phyloP scores from a whole-genome alignment of 2,329 filamentous ascomycete species.

The Aureobasidium sp. region DNA sequence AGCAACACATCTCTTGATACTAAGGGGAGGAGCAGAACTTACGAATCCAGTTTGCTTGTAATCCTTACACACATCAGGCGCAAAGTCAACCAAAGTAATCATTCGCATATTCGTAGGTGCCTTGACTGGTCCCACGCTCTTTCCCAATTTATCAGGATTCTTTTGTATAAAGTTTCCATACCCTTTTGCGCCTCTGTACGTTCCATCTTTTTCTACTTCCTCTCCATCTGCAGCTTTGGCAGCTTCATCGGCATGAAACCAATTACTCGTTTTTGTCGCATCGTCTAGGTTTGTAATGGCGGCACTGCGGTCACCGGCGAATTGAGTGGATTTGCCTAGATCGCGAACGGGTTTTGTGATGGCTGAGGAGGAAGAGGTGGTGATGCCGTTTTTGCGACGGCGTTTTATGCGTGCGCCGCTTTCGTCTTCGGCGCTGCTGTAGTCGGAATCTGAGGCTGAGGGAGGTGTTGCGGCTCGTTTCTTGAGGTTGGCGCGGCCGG shows the following conservation, averaged over 20 bases:
- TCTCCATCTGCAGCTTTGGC: constrained; percentile 15
- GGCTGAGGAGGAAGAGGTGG: constrained; percentile 50
- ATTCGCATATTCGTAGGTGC: constrained; percentile 83
- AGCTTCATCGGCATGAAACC: constrained; percentile 66
- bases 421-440: constrained; percentile 64
- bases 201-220: constrained; percentile 44
- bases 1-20: background rate
- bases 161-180: constrained; percentile 69
- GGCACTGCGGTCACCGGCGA: constrained; percentile 51
- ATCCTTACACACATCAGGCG: constrained; percentile 92
- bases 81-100: constrained; percentile 83
- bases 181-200: constrained; percentile 67
- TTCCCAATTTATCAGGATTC: constrained; percentile 60
- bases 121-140: constrained; percentile 74
- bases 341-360: constrained; percentile 26
- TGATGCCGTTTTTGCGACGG: constrained; percentile 58
- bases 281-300: constrained; percentile 65
- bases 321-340: constrained; percentile 32
- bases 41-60: constrained; percentile 63
- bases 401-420: constrained; percentile 71
- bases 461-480: constrained; percentile 76
- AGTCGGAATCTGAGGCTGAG: constrained; percentile 52
- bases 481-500: constrained; percentile 68
- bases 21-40: background rate
- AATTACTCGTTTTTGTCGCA: constrained; percentile 81